A percentile compares a stretch with the other conserved stretches of the same genome.
Conservation (phyloP, 805 yeast species). For the Metschnikowia orientalis region DNA sequence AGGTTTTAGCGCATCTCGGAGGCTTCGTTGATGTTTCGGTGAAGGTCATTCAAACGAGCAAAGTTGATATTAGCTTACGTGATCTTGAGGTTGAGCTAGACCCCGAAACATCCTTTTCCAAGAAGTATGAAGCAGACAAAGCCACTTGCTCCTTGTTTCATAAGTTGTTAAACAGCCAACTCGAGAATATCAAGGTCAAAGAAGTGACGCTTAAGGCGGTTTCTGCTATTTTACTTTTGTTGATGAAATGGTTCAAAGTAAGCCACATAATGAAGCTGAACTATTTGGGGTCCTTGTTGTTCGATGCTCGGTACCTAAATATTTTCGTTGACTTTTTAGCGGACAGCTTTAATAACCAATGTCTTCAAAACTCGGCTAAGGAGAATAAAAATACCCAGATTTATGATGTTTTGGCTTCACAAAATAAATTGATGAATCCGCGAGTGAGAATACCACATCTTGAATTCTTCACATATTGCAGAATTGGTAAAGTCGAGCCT, state of each 20-base stretch:
- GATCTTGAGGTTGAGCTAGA: slow-evolving; percentile 35
- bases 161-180: slow-evolving; percentile 32
- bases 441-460: slow-evolving; percentile 27
- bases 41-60: slow-evolving; percentile 56
- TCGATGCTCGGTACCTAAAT: slow-evolving; percentile 60
- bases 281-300: slow-evolving; percentile 63
- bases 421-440: slow-evolving; percentile 40
- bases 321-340: slow-evolving; percentile 30
- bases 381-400: slow-evolving; percentile 19
- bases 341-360: slow-evolving; percentile 33
- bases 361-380: slow-evolving; percentile 24
- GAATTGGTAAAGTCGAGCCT: slow-evolving; percentile 10
- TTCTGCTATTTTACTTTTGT: slow-evolving; percentile 45
- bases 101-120: slow-evolving; percentile 27
- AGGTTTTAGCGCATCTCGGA: slow-evolving; percentile 50
- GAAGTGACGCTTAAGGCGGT: slow-evolving; percentile 60
- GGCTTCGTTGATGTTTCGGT: slow-evolving; percentile 62
- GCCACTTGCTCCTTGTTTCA: slow-evolving; percentile 7
- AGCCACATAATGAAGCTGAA: slow-evolving; percentile 79
- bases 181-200: slow-evolving; percentile 56
- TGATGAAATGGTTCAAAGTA: slow-evolving; percentile 74
- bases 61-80: slow-evolving; percentile 32
- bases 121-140: slow-evolving; percentile 12
- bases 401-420: slow-evolving; percentile 33
- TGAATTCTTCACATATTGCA: slow-evolving; percentile 39